phyloP scores from a whole-genome alignment of 164 flowering plant species.

The Liriodendron chinense region DNA sequence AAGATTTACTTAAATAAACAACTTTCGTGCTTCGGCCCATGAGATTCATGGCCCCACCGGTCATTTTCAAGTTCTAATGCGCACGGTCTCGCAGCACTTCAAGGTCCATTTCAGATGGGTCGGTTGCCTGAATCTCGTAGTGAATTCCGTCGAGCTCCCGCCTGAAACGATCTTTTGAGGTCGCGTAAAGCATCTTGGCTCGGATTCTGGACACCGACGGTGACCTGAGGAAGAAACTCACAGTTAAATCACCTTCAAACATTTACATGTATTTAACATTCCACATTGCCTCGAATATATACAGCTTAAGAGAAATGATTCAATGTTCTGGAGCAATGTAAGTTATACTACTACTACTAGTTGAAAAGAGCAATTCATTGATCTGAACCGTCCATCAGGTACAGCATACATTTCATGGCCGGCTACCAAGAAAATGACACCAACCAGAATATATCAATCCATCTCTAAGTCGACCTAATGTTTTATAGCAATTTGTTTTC shows the following conservation, averaged over 20 bases:
- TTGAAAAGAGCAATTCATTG: too few relatives aligned
- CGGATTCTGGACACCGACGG: conserved; percentile 62
- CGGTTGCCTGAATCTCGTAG: conserved; percentile 86
- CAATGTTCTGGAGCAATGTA: too few relatives aligned
- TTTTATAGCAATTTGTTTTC: too few relatives aligned
- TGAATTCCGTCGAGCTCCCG: conserved; percentile 69
- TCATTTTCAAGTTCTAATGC: not conserved
- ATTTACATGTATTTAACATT: too few relatives aligned
- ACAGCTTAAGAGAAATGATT: too few relatives aligned
- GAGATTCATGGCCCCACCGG: not conserved
- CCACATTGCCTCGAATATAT: too few relatives aligned
- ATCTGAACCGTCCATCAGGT: too few relatives aligned
- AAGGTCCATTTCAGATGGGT: conserved; percentile 77
- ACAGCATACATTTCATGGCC: too few relatives aligned
- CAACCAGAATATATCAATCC: too few relatives aligned
- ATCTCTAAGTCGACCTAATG: too few relatives aligned
- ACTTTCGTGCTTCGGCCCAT: not conserved
- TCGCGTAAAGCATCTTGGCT: conserved; percentile 81
- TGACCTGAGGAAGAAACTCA: conserved; percentile 42
- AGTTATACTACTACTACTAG: too few relatives aligned
- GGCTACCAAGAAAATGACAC: too few relatives aligned
- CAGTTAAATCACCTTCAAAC: not conserved
- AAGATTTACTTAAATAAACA: not conserved
- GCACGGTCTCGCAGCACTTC: conserved; percentile 72
- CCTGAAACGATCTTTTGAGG: conserved; percentile 68